A percentile compares a stretch with the other conserved stretches of the same genome.
phyloP scores from a whole-genome alignment of 768 basidiomycete genomes.

The Chiua virens region DNA sequence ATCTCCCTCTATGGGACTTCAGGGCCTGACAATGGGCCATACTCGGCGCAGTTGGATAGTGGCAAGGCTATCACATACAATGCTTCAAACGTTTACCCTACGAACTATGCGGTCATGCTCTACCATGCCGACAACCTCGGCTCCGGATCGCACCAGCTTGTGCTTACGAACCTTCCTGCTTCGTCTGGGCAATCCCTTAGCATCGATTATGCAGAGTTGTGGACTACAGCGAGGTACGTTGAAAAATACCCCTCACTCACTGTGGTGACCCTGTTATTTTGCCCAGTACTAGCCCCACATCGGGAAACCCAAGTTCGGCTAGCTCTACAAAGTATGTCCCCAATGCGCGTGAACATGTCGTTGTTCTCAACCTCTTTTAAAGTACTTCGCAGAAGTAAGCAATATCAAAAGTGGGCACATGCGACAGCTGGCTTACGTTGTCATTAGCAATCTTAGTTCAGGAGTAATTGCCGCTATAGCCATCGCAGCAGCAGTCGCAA shows the following conservation, averaged over 20 bases:
- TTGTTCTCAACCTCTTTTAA: background rate
- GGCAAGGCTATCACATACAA: slow-evolving; percentile 21
- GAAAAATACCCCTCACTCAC: background rate
- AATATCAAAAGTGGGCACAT: background rate
- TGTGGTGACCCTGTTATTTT: background rate
- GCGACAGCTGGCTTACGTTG: background rate
- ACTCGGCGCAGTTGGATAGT: slow-evolving; percentile 38
- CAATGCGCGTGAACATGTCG: background rate
- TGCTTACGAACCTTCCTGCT: slow-evolving; percentile 33
- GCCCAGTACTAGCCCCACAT: background rate
- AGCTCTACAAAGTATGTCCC: slow-evolving; percentile 1
- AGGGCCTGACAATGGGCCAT: slow-evolving; percentile 36
- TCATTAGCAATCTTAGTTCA: slow-evolving; percentile 14
- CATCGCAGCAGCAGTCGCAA: slow-evolving; percentile 12
- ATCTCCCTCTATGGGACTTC: slow-evolving; percentile 47
- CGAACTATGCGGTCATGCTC: slow-evolving; percentile 30
- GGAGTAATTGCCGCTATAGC: slow-evolving; percentile 26
- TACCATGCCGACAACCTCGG: slow-evolving; percentile 41
- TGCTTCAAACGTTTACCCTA: slow-evolving; percentile 15
- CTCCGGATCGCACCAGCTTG: slow-evolving; percentile 36
- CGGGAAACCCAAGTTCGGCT: background rate
- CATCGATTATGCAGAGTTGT: slow-evolving; percentile 36
- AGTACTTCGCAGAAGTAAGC: slow-evolving; percentile 14
- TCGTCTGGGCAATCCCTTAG: slow-evolving; percentile 19
- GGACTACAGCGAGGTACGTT: slow-evolving; percentile 19